Conservation (phyloP, 2,329 filamentous ascomycete species). For the Neospermospora avenae region DNA sequence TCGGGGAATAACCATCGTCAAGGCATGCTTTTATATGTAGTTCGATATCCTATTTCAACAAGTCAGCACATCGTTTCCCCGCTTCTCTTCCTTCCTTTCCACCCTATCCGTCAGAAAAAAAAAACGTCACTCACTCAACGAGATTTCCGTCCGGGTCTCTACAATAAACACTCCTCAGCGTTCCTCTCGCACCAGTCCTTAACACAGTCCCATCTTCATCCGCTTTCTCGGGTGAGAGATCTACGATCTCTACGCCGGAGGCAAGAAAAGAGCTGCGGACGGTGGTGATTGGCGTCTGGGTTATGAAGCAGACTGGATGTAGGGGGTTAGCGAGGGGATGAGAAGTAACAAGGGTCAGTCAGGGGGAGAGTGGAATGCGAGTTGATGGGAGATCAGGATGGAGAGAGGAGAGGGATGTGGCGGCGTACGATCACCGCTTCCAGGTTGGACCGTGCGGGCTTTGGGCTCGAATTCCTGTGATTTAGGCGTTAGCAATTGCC, state of each 20-base stretch:
- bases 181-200: constrained; percentile 53
- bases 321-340: too few species aligned
- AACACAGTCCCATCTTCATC: constrained; percentile 49
- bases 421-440: constrained; percentile 46
- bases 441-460: constrained; percentile 49
- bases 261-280: constrained; percentile 42
- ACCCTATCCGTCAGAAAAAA: neutral
- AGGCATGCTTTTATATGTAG: neutral
- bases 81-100: neutral
- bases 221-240: constrained; percentile 24
- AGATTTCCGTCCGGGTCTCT: constrained; percentile 60
- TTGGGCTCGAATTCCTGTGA: constrained; percentile 55
- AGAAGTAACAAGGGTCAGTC: too few species aligned
- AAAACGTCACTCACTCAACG: constrained; percentile 44
- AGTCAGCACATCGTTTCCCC: neutral
- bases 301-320: constrained; percentile 54
- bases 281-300: constrained; percentile 47
- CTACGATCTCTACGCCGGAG: constrained; percentile 45
- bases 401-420: too few species aligned
- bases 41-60: constrained; percentile 10
- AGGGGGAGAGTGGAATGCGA: too few species aligned
- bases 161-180: constrained; percentile 55
- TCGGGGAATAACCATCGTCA: too few species aligned
- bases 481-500: neutral
- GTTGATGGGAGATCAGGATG: too few species aligned